Base-by-base conservation (phyloP, 2,329 filamentous ascomycete genomes). In the Parascedosporium putredinis region DNA sequence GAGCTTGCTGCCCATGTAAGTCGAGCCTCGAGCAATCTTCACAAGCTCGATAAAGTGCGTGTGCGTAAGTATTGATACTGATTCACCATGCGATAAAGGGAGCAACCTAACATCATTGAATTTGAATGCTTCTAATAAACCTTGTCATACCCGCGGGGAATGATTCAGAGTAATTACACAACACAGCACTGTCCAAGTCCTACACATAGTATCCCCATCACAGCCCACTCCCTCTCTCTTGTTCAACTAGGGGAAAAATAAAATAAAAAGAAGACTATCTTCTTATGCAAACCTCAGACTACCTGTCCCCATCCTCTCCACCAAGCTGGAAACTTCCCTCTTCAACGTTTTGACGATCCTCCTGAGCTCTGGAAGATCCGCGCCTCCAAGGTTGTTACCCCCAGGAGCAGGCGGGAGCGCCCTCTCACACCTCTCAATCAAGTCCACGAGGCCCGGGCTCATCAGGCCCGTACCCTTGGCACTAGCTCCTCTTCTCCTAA, bases 371-470 rank as follows among this genome's bases (percentile, higher is more conserved):
- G 65, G 63, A 22, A 72, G 58, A 47, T 74, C 72, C 29, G 65
- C 59, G 25, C 72, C 73, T 9, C 72, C 72, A 4, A 65, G 62
- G 56, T 75, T 75, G 50, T 56, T 58, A 18, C 66, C 64, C 53
- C 70, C 59, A 23, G 67, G 61, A 12, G 65, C 55, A 48, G 64
- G 63, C 47, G 67, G 64, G 25, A 74, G 58, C 23, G 69, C 69
- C 24, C 64, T 62, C 53, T 78, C 76, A 52, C 75, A 76, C 46
- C 72, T 65, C 42, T 62, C 64, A 38, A 80, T 64, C 33, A 80
- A 62, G 25, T 79, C 75, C 20, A 66, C 65, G 23, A 78, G 68
- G 58, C 72, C 73, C 9, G 48, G 18, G 22, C 48, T 36, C 25
- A 44, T 29, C 7, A 45, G 24, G 5, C 50, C 50, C 2, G 63